Evolutionary conservation across 129 eudicot genomes (phyloP).

Genomic region (Erigeron canadensis): DNA sequence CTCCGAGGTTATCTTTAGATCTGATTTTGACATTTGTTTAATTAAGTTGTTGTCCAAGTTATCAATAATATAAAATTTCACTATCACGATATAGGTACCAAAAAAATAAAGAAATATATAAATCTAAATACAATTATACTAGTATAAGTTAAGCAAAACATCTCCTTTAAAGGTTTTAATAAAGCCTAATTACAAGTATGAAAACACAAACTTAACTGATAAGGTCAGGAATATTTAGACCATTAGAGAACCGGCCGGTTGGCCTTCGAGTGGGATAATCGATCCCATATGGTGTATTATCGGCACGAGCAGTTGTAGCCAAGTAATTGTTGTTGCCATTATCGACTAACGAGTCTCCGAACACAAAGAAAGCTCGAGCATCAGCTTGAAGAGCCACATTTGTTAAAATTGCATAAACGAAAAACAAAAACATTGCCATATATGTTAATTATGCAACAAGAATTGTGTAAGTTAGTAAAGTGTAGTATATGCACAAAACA

Average conservation of each 20-base stretch:
- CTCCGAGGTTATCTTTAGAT: neutral
- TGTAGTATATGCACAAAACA: constrained; percentile 12
- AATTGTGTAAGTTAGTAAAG: neutral
- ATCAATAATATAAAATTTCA: neutral
- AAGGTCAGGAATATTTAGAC: constrained; percentile 42
- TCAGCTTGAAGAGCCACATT: constrained; percentile 21
- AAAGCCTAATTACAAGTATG: no score
- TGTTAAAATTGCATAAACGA: constrained; percentile 3
- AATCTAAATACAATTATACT: neutral
- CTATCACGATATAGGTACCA: neutral
- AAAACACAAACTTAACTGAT: constrained; percentile 38
- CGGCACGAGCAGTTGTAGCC: constrained; percentile 44
- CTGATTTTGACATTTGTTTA: neutral
- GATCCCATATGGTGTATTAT: constrained; percentile 38
- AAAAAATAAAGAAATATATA: neutral
- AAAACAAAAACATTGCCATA: constrained; percentile 29
- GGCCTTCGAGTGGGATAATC: constrained; percentile 40
- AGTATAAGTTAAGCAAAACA: neutral
- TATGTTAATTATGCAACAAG: constrained; percentile 18
- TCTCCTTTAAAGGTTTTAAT: neutral
- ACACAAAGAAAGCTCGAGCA: constrained; percentile 47
- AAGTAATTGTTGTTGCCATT: constrained; percentile 46
- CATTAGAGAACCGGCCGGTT: constrained; percentile 46
- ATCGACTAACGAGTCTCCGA: constrained; percentile 48
- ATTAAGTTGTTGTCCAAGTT: neutral